These are phyloP conservation scores for Chimonanthus praecox DNA, from an alignment of 164 flowering plant species.

Conservation along the genomic window DNA sequence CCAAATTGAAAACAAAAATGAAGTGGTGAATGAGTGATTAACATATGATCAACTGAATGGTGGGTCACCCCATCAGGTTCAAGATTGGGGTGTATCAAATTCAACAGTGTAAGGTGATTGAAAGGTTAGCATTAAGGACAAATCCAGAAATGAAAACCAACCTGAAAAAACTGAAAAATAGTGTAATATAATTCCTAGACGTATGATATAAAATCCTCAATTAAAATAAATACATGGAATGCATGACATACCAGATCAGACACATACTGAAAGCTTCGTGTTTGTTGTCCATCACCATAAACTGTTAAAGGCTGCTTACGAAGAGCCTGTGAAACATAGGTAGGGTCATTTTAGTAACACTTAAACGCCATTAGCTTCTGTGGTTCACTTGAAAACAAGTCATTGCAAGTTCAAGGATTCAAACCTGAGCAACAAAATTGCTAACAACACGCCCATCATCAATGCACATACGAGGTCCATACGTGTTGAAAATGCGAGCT, in stretches of 20 bases:
- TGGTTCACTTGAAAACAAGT: background rate
- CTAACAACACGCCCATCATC: constrained; percentile 99
- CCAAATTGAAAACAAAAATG: background rate
- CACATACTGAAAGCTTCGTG: constrained; percentile 90
- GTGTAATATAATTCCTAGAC: no score
- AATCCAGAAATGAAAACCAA: no score
- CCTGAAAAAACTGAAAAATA: no score
- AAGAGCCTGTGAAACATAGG: constrained; percentile 51
- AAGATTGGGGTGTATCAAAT: no score
- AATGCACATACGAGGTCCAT: constrained; percentile 92
- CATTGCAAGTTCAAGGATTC: background rate
- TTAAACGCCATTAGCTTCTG: background rate
- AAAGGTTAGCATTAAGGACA: no score
- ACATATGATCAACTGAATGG: no score
- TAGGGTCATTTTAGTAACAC: background rate
- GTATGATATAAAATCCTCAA: no score
- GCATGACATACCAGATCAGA: constrained; percentile 66
- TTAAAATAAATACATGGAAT: no score
- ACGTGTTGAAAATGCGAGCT: constrained; percentile 91
- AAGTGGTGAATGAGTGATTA: background rate
- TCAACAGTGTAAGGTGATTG: no score
- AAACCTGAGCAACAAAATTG: constrained; percentile 93
- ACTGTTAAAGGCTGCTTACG: constrained; percentile 86
- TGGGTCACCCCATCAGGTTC: no score
- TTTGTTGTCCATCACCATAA: constrained; percentile 94